Base-by-base conservation (phyloP, 768 basidiomycete species). In the Tephrocybe sp. region DNA sequence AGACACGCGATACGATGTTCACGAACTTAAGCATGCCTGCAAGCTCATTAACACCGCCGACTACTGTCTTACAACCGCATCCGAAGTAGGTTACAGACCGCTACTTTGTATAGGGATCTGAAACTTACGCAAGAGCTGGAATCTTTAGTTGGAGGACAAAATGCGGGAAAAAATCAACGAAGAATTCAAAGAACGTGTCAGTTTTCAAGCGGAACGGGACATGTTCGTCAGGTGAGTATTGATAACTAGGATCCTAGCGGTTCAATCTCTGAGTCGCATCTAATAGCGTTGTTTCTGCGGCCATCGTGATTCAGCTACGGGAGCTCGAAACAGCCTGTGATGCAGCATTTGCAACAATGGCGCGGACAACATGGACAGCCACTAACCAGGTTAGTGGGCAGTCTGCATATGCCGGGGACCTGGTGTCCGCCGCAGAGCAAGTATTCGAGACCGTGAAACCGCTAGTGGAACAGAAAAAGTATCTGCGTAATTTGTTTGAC, bases 11-110 rank as follows among this genome's bases (percentile, higher is more conserved):
- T 78, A 83, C 25, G 94, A 97, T 62, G 54, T 78, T 7, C 74
- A 74, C 3, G 86, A 94, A 51, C 65, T 98, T 25, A 84, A 82
- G 59, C 90, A 88, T 54, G 83, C 90, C 0, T 94, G 91, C 62
- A 71, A 92, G n/a, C 69, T 95, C 21, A 84, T 99, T 61, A 98
- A 99, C 61, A 99, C 97, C 0, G 95, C 94, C 1, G 94, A 98
- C 62, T 99, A 98, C 63, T 99, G 97, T 61, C 89, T 94, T 55
- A 83, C 81, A 1, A 99, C 95, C 2, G 91, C 94, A 1, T 61
- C 83, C 16, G 92, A 97, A 79, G 94, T 87, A 58, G 9, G 72
- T 39, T 6, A 3, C 11, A 9, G 9, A 4, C 11, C 30, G 25
- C 37, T 11, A 10, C 16, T 19, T 3, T 18, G 8, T 3, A 5